These are phyloP conservation scores for Penicillium sumatraense DNA, from an alignment of 2,329 filamentous ascomycete genomes.

Conservation along the genomic window DNA sequence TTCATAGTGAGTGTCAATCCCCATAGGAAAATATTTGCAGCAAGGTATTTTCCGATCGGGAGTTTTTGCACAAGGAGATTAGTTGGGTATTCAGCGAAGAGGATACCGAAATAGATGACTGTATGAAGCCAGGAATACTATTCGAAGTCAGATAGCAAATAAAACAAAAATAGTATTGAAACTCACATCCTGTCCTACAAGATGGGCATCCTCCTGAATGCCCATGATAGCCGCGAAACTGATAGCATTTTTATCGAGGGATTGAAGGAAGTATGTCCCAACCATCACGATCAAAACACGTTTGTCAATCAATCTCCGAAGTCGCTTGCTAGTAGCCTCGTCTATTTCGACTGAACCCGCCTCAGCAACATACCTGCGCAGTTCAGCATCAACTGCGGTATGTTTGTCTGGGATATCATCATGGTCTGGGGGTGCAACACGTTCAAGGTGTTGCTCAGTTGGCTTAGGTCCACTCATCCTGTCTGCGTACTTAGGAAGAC, in stretches of 20 bases:
- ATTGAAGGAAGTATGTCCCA: slow-evolving; percentile 14
- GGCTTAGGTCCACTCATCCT: slow-evolving; percentile 5
- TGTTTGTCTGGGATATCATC: slow-evolving; percentile 3
- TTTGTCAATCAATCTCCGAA: slow-evolving; percentile 16
- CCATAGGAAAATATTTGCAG: slow-evolving; percentile 10
- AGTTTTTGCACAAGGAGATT: slow-evolving; percentile 15
- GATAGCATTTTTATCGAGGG: slow-evolving; percentile 11
- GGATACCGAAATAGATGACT: slow-evolving; percentile 10
- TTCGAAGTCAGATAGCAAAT: slow-evolving; percentile 11
- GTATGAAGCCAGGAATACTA: slow-evolving; percentile 20
- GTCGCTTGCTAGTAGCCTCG: slow-evolving; percentile 17
- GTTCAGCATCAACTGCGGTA: slow-evolving; percentile 5
- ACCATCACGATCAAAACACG: slow-evolving; percentile 16
- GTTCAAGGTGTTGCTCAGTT: slow-evolving; percentile 8
- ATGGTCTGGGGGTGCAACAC: background rate
- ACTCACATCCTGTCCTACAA: slow-evolving; percentile 6
- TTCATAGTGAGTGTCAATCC: slow-evolving; percentile 9
- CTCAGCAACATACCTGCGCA: slow-evolving; percentile 7
- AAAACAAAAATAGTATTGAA: background rate
- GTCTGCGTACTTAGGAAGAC: slow-evolving; percentile 1
- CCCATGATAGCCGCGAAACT: slow-evolving; percentile 19
- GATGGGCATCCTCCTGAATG: slow-evolving; percentile 10
- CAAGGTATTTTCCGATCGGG: slow-evolving; percentile 9
- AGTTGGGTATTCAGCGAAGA: slow-evolving; percentile 12
- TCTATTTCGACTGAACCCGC: slow-evolving; percentile 7